Base-by-base conservation (phyloP, 768 basidiomycete species). In the Nidularia pulvinata region DNA sequence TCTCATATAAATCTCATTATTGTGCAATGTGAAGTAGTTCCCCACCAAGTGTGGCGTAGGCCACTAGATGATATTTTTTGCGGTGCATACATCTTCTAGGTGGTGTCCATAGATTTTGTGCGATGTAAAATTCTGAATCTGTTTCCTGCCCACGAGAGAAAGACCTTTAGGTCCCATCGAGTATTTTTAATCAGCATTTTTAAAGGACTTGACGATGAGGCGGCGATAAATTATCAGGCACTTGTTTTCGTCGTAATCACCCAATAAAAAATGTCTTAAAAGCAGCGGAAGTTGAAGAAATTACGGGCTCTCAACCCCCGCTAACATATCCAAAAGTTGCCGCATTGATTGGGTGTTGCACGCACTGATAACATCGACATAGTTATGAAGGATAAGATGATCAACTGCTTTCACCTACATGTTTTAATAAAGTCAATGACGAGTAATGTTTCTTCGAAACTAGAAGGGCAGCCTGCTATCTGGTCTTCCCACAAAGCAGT, bases 221-320 rank as follows among this genome's bases (percentile, higher is more conserved):
- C 74, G 74, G n/a, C 80, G 68, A 79, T 80, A 85, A 34, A 82
- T 78, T 1, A 78, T 77, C n/a, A 71, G 60, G 3, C 74, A 72
- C 2, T 71, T 77, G 53, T 84, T 83, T 3, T 84, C 84, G 56
- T 85, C 84, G 55, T 83, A 85, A 54, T 85, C 84, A 25, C 83
- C 82, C 78, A 34, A 19, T 13, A 37, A 22, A 11, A 25, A 3
- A 13, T 48, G 49, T 14, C 52, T 16, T 33, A 36, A 19, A 9
- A 19, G 13, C 25, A 19, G 43, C 46, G 4, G 4, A 25, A 25
- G 25, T 25, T 25, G 25, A 25, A 25, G 25, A 25, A 25, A 25
- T 25, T 25, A 4, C 25, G 4, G 25, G 25, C 25, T 25, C 25
- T 25, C 25, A 25, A 25, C 25, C 25, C 81, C 81, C 33, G 77